Evolutionary conservation across 495 filamentous ascomycete species (phyloP).

Genomic region (Aspergillus panamensis): DNA sequence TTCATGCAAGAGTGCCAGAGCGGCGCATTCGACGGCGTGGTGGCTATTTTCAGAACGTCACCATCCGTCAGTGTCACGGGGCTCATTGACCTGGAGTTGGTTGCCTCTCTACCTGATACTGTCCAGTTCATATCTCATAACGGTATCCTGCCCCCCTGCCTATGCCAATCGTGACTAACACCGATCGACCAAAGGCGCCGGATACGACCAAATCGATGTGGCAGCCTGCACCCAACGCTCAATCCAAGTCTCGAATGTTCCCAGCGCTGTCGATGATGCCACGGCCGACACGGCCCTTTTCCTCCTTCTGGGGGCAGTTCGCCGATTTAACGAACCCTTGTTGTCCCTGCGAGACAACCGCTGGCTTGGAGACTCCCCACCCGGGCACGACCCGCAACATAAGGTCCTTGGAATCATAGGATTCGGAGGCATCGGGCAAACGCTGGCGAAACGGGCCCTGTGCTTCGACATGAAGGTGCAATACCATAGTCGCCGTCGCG

Average conservation of each 20-base stretch:
- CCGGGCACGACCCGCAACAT: conserved; percentile 49
- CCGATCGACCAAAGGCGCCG: too few species aligned
- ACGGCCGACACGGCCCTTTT: conserved; percentile 66
- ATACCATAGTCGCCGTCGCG: conserved; percentile 58
- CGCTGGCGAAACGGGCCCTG: conserved; percentile 29
- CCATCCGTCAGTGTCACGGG: neutral
- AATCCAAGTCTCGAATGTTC: conserved; percentile 63
- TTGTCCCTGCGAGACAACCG: conserved; percentile 42
- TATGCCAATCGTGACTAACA: too few species aligned
- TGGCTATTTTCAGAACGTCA: neutral
- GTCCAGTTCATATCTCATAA: conserved; percentile 46
- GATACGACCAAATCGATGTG: conserved; percentile 67
- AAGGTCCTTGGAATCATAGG: conserved; percentile 61
- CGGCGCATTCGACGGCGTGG: neutral
- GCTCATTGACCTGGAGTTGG: neutral
- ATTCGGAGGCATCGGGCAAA: conserved; percentile 68
- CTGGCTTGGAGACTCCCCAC: conserved; percentile 41
- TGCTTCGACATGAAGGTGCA: conserved; percentile 51
- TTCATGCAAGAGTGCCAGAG: neutral
- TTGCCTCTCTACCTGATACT: conserved; percentile 14
- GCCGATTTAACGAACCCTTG: conserved; percentile 52
- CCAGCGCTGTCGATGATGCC: conserved; percentile 61
- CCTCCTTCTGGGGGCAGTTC: conserved; percentile 60
- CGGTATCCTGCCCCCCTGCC: too few species aligned
- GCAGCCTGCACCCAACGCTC: conserved; percentile 50